These are phyloP conservation scores for Lonicera japonica DNA, from an alignment of 129 eudicot species.

Conservation along the genomic window DNA sequence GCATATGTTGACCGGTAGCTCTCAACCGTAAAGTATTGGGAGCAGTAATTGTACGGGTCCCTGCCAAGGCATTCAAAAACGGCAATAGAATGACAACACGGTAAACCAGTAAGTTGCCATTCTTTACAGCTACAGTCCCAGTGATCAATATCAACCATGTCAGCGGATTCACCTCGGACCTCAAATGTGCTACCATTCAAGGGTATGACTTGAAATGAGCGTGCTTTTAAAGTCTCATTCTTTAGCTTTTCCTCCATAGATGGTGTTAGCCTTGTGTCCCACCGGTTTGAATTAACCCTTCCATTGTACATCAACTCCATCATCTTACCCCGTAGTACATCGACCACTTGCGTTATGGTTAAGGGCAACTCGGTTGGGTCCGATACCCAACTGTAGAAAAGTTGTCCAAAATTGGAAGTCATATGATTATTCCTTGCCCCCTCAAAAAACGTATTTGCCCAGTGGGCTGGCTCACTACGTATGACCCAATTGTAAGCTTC, in stretches of 20 bases:
- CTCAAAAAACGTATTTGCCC: slow-evolving; percentile 9
- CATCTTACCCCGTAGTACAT: slow-evolving; percentile 12
- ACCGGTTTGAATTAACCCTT: slow-evolving; percentile 5
- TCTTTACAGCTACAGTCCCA: slow-evolving; percentile 21
- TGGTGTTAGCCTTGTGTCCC: slow-evolving; percentile 17
- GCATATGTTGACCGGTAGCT: slow-evolving; percentile 5
- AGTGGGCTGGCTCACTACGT: slow-evolving; percentile 14
- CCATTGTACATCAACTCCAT: slow-evolving; percentile 11
- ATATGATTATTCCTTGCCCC: slow-evolving; percentile 15
- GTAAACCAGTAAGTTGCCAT: slow-evolving; percentile 14
- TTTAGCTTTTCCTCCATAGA: slow-evolving; percentile 13
- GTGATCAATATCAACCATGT: slow-evolving; percentile 14
- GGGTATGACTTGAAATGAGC: slow-evolving; percentile 7
- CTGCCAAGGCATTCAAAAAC: slow-evolving; percentile 4
- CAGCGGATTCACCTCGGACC: slow-evolving; percentile 16
- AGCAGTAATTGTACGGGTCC: slow-evolving; percentile 8
- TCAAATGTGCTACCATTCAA: slow-evolving; percentile 6
- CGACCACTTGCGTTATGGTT: slow-evolving; percentile 15
- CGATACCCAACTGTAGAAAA: slow-evolving; percentile 15
- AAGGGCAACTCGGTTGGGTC: slow-evolving; percentile 16
- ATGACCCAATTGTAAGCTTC: slow-evolving; percentile 23
- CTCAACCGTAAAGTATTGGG: slow-evolving; percentile 7
- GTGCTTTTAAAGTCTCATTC: slow-evolving; percentile 4
- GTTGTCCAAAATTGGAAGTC: slow-evolving; percentile 13
- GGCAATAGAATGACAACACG: slow-evolving; percentile 22